Evolutionary conservation across 129 eudicot genomes (phyloP).

Genomic region (Chrysanthemum makinoi): DNA sequence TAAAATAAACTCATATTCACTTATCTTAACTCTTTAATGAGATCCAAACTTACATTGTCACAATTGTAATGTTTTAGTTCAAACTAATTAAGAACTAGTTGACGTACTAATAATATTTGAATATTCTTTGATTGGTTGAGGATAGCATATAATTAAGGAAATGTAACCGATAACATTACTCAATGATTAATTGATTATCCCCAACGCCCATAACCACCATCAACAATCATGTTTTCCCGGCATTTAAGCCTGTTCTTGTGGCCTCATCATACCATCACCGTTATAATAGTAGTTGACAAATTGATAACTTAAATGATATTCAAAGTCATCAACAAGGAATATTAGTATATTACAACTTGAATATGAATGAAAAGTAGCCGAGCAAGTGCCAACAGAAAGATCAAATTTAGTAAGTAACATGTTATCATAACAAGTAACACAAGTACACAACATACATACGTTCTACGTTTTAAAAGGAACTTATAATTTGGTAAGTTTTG

Average conservation of each 20-base stretch:
- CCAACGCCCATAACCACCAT: slow-evolving; percentile 29
- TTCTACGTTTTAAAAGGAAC: too few relatives aligned
- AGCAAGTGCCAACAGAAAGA: background rate
- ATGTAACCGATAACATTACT: background rate
- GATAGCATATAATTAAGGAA: slow-evolving; percentile 12
- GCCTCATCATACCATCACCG: slow-evolving; percentile 9
- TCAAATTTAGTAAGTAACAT: background rate
- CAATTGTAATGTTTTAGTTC: too few relatives aligned
- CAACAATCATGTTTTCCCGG: slow-evolving; percentile 32
- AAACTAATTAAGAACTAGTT: too few relatives aligned
- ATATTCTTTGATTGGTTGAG: slow-evolving; percentile 11
- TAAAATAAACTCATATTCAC: too few relatives aligned
- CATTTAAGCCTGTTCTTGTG: slow-evolving; percentile 25
- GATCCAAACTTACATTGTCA: too few relatives aligned
- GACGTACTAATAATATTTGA: background rate
- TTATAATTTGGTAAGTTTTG: too few relatives aligned
- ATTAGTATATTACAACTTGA: slow-evolving; percentile 17
- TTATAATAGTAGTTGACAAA: slow-evolving; percentile 25
- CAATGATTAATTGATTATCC: slow-evolving; percentile 7
- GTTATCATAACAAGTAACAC: background rate
- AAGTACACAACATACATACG: too few relatives aligned
- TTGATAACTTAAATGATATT: slow-evolving; percentile 26
- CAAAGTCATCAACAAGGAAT: slow-evolving; percentile 18
- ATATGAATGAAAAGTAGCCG: background rate
- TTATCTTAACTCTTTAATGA: too few relatives aligned